Evolutionary conservation across 345 rosid genomes (phyloP), one percentile per base, ranked within the genome.

Genomic region (Eucalyptus pumila): DNA sequence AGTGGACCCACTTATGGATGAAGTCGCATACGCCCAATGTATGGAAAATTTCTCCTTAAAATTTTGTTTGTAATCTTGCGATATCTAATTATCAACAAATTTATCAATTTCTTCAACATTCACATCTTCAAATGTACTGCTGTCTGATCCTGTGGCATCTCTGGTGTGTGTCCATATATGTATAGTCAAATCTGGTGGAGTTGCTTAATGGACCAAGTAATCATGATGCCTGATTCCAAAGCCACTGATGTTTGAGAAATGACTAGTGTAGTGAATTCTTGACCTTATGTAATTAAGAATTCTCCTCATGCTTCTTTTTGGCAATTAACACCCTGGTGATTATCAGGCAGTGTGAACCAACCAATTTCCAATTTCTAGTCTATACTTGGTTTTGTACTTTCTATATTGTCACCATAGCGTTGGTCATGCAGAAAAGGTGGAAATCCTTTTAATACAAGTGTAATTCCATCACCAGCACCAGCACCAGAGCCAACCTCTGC

Each of bases 391-490:
- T 86, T 50, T 86, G 42, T n/a, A 6, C 54, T 86, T 49, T 48
- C 42, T 45, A 86, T 86, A 86, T 86, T 86, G 30, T 76, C 47
- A 76, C 47, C 27, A 40, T 21, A 11, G 9, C 3, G 1, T 76
- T 76, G 85, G 54, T 69, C 89, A 86, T 86, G 91, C 98, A 97
- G 99, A 89, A 98, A 91, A 94, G 99, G 94, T 88, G 99, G 99
- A 89, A 98, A 97, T 89, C 99, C 97, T 12, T 98, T 98, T 90
- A 95, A 97, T 89, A 96, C 99, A 85, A 92, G 97, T 26, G 91
- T 95, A 85, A 92, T 95, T 86, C 92, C 95, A n/a, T 93, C 98
- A 58, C 87, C 90, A 30, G 92, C 94, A 14, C 90, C 91, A 24
- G 92, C 96, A 90, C 95, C 97, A 87, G 93, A 91, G 86, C 88